Conservation (phyloP, 2,329 filamentous ascomycete genomes). For the Colletotrichum sojae region DNA sequence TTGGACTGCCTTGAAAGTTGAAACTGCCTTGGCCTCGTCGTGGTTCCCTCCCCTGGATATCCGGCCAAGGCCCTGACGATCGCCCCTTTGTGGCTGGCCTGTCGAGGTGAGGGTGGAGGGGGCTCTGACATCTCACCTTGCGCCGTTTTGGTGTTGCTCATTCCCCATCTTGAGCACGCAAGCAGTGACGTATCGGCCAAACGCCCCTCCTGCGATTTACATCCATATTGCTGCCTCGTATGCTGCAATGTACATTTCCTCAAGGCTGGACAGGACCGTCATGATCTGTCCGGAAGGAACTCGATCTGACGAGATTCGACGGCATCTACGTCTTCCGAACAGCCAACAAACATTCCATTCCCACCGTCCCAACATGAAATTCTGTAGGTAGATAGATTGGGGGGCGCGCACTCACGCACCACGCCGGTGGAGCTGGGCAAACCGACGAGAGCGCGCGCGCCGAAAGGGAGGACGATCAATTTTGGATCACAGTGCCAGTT, state of each 20-base stretch:
- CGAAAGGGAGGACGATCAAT: slow-evolving; percentile 2
- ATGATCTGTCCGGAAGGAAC: slow-evolving; percentile 17
- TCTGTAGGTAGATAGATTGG: slow-evolving; percentile 17
- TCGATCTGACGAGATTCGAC: slow-evolving; percentile 21
- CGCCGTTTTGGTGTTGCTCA: slow-evolving; percentile 20
- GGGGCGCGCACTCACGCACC: neutral
- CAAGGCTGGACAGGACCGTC: neutral
- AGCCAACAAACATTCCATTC: slow-evolving; percentile 37
- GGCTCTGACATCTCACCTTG: neutral
- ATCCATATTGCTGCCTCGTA: no score
- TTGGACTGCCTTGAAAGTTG: slow-evolving; percentile 4
- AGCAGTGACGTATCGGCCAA: slow-evolving; percentile 33
- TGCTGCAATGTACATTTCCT: no score
- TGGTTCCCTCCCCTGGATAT: slow-evolving; percentile 21
- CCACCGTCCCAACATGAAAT: slow-evolving; percentile 3
- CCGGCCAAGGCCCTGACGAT: slow-evolving; percentile 18
- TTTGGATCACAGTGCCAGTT: slow-evolving; percentile 14
- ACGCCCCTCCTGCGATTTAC: slow-evolving; percentile 4
- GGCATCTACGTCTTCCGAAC: slow-evolving; percentile 13
- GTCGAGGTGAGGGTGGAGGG: neutral
- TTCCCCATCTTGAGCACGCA: slow-evolving; percentile 33
- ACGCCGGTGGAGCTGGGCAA: neutral
- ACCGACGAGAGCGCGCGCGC: neutral
- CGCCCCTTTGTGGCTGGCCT: slow-evolving; percentile 25
- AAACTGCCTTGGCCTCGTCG: slow-evolving; percentile 16